Base-by-base conservation (phyloP, 1,139 yeast species). In the Taphrina wiesneri region DNA sequence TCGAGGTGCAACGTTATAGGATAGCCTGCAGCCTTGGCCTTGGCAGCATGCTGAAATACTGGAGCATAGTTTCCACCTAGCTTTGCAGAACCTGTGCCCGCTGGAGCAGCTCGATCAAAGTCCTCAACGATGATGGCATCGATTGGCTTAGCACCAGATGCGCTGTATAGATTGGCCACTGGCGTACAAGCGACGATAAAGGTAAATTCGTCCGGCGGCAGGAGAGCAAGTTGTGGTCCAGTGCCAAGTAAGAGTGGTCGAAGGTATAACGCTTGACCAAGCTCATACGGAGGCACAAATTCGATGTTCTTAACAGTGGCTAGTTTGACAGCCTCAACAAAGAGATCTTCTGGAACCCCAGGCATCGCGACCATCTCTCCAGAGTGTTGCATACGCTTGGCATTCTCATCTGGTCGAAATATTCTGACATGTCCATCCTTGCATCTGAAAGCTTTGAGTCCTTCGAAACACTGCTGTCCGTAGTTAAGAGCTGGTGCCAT, bases 391-490 rank as follows among this genome's bases (percentile, higher is more conserved):
- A 64, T 64, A n/a, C 67, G 51, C 32, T 46, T 49, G n/a, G 61
- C 59, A 25, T 64, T 64, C 39, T 64, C 67, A 19, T 57, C 65
- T 6, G 67, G 67, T 11, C 67, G 64, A 57, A 51, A 64, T 23
- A 64, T 21, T 15, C 67, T 32, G 30, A 64, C 34, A 26, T 59
- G 64, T 21, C 67, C 67, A 32, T 64, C 67, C 36, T 45, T 59
- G 54, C 59, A 52, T 9, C 67, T 39, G 56, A 64, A 64, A 4
- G 67, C 67, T 60, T 64, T 64, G 43, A 64, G 47, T 13, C 67
- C 67, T 25, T 64, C 67, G 46, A 64, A 64, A 19, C 67, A 64
- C 25, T 57, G 65, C 32, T 64, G 67, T 2, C 67, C 67, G 43
- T 64, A 64, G 51, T 64, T 57, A 39, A 64, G 46, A 4, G 61